Base-by-base conservation (phyloP, 2,329 filamentous ascomycete genomes). In the Arachnomyces sp. region DNA sequence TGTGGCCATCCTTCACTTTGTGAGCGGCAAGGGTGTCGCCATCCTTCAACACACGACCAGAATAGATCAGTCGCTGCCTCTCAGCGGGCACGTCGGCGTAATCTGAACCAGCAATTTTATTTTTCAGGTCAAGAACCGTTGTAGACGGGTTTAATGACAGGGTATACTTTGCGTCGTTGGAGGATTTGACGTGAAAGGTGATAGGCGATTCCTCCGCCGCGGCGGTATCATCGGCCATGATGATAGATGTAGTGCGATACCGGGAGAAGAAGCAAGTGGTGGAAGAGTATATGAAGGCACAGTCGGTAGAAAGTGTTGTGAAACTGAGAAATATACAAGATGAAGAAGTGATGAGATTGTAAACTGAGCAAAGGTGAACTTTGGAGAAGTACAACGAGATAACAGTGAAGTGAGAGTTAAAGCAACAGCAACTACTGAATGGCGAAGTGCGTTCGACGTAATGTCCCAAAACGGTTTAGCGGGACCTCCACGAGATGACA, bases 151-250 rank as follows among this genome's bases (percentile, higher is more conserved):
- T 67, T 57, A 96, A 81, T 42, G 87, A 93, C 60, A 98, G 72
- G 38, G 77, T 81, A 59, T 87, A 89, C 63, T 84, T 87, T 61
- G 78, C 80, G 60, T 95, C 89, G 54, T 82, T 84, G n/a, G 87
- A 89, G n/a, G 86, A 86, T 73, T 96, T 98, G 67, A 98, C 82
- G 69, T 88, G 92, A 78, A 98, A 96, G 63, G 86, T 94, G 68
- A 98, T 71, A 55, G 89, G 81, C 56, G 81, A 69, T 57, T 89
- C 86, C 54, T 78, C 74, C 41, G 71, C 62, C 55, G 69, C 37
- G 44, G 56, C 46, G 42, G 52, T 56, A 40, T 65, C 61, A 44
- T 66, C 63, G 44, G 63, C 62, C 63, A 67, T 67, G 53, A 48
- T 57, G 34, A 43, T 40, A 28, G 36, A 12, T 25, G 36, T 34